phyloP scores from a whole-genome alignment of 352 stramenopile species.

The Phytophthora pini region DNA sequence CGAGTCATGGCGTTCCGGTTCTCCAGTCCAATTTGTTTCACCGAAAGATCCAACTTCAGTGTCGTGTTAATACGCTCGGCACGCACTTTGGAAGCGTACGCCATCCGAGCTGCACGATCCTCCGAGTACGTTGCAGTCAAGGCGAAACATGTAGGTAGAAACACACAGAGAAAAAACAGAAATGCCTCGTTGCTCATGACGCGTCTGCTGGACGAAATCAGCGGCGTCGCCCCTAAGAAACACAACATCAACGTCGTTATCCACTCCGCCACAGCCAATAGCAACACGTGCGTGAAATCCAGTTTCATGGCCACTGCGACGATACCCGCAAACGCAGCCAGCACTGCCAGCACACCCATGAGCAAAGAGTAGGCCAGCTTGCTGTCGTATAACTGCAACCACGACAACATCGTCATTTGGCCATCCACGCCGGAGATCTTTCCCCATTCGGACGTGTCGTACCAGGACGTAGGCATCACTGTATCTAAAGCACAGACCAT shows the following conservation, averaged over 20 bases:
- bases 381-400: conserved; percentile 71
- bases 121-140: conserved; percentile 81
- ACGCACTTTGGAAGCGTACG: conserved; percentile 76
- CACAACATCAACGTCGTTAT: conserved; percentile 63
- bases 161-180: conserved; percentile 66
- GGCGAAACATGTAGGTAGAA: conserved; percentile 68
- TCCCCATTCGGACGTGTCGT: conserved; percentile 45
- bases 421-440: conserved; percentile 37
- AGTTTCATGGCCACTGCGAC: conserved; percentile 79
- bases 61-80: conserved; percentile 85
- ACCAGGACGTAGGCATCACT: conserved; percentile 51
- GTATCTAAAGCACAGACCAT: conserved; percentile 56
- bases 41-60: conserved; percentile 77
- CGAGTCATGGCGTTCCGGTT: conserved; percentile 60
- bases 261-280: conserved; percentile 61
- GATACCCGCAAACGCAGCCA: conserved; percentile 67
- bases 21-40: conserved; percentile 75
- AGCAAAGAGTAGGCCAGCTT: conserved; percentile 69
- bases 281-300: conserved; percentile 76
- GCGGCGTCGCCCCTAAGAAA: conserved; percentile 44
- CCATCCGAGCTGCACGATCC: conserved; percentile 70
- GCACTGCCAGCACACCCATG: conserved; percentile 66
- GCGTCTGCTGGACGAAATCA: conserved; percentile 60
- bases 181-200: conserved; percentile 59
- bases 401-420: conserved; percentile 63